These are phyloP conservation scores for Pythium utonaiense DNA, from an alignment of 352 stramenopile species.

Conservation along the genomic window DNA sequence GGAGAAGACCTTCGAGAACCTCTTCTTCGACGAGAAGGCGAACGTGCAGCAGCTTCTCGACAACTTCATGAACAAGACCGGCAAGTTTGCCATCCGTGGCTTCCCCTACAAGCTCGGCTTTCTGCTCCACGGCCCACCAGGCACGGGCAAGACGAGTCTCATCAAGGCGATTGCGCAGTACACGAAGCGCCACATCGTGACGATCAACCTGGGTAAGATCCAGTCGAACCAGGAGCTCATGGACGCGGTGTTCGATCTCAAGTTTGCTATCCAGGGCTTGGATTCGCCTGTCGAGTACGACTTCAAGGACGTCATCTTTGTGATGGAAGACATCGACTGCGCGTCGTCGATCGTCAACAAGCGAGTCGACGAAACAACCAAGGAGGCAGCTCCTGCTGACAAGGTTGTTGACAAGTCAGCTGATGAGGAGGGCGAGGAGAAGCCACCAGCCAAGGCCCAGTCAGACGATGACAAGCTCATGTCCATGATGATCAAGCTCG, in stretches of 20 bases:
- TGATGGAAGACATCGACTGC: neutral
- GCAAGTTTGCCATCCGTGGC: neutral
- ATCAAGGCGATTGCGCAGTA: neutral
- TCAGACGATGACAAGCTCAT: no score
- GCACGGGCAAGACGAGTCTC: neutral
- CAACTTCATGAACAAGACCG: neutral
- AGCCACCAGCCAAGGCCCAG: no score
- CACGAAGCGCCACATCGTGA: neutral
- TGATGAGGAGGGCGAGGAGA: neutral
- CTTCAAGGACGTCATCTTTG: neutral
- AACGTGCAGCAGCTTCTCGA: neutral
- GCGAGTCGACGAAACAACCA: neutral
- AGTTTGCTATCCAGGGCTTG: neutral
- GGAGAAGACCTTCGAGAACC: neutral
- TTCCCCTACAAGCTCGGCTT: neutral
- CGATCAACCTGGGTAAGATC: neutral
- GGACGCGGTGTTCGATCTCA: constrained; percentile 1
- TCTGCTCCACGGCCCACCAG: neutral
- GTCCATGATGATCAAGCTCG: no score
- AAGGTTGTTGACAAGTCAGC: no score
- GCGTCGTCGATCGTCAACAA: neutral
- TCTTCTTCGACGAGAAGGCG: neutral
- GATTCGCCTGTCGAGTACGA: neutral
- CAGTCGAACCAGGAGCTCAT: neutral
- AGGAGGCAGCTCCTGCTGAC: no score